Conservation (phyloP, 805 yeast genomes). For the Kazachstania taianensis region DNA sequence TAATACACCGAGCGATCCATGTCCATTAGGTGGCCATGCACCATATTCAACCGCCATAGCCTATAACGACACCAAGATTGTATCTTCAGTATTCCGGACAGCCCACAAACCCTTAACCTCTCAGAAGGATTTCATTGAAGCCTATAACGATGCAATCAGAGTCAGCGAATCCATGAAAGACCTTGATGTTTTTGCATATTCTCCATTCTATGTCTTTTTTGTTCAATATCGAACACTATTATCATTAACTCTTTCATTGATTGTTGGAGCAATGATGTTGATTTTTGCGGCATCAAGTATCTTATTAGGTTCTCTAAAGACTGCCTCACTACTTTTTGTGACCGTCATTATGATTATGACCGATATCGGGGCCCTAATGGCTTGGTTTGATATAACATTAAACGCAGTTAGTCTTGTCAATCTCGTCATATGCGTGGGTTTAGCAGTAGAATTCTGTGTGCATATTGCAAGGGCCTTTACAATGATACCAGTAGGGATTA, state of each 20-base stretch:
- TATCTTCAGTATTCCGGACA: conserved; percentile 64
- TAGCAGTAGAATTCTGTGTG: conserved; percentile 87
- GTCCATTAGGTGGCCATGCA: conserved; percentile 94
- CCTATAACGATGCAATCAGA: conserved; percentile 62
- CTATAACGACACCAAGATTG: conserved; percentile 34
- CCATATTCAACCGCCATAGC: conserved; percentile 63
- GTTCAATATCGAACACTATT: conserved; percentile 74
- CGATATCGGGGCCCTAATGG: conserved; percentile 75
- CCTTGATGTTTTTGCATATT: conserved; percentile 71
- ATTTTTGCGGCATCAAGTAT: conserved; percentile 45
- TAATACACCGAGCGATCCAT: conserved; percentile 70
- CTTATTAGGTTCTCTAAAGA: conserved; percentile 55
- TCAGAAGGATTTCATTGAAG: conserved; percentile 74
- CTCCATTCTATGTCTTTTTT: conserved; percentile 87
- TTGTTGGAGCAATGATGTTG: conserved; percentile 41
- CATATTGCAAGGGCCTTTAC: conserved; percentile 78
- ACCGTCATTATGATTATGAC: conserved; percentile 57
- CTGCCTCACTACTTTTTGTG: conserved; percentile 45
- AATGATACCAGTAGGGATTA: conserved; percentile 29
- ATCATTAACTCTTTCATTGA: conserved; percentile 43
- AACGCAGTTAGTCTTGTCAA: conserved; percentile 89
- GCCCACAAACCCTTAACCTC: conserved; percentile 72
- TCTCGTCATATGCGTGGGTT: conserved; percentile 82
- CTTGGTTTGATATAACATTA: conserved; percentile 60
- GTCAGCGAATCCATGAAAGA: conserved; percentile 50